Evolutionary conservation across 495 filamentous ascomycete species (phyloP).

Genomic region (Xylaria intraflava): DNA sequence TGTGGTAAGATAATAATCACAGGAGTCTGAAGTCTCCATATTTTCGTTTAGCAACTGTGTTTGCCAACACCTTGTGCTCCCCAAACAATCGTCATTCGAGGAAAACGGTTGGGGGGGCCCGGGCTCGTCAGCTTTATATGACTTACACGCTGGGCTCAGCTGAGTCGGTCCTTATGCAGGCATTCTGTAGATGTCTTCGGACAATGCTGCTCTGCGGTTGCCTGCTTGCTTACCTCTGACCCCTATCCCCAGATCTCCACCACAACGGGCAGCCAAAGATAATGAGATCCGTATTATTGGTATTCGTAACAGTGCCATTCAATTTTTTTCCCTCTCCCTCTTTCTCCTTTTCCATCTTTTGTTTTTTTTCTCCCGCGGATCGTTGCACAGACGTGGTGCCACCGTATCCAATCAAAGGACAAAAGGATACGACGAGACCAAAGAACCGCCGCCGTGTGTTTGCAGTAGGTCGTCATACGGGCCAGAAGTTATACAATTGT

Average conservation of each 20-base stretch:
- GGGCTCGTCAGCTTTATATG: not conserved
- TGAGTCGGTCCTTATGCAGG: not conserved
- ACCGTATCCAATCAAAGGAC: not conserved
- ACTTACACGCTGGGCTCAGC: not conserved
- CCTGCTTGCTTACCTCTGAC: not conserved
- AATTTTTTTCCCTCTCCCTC: not conserved
- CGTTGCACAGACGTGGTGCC: slow-evolving; percentile 10
- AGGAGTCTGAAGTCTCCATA: not conserved
- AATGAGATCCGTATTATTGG: too few relatives aligned
- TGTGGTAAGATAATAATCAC: not conserved
- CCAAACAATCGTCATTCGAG: not conserved
- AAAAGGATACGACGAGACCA: slow-evolving; percentile 4
- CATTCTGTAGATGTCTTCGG: too few relatives aligned
- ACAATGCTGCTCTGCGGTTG: not conserved
- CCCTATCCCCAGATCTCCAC: too few relatives aligned
- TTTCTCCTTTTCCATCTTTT: not conserved
- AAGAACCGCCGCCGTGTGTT: not conserved
- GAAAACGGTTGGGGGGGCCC: not conserved
- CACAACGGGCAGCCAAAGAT: not conserved
- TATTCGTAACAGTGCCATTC: not conserved
- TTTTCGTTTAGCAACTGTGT: not conserved
- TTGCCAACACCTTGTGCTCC: not conserved
- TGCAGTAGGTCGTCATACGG: slow-evolving; percentile 7
- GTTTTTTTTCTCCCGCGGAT: not conserved
- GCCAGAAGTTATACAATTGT: not conserved